Conservation (phyloP, 1,139 yeast species). For the Yamadazyma dendronema region DNA sequence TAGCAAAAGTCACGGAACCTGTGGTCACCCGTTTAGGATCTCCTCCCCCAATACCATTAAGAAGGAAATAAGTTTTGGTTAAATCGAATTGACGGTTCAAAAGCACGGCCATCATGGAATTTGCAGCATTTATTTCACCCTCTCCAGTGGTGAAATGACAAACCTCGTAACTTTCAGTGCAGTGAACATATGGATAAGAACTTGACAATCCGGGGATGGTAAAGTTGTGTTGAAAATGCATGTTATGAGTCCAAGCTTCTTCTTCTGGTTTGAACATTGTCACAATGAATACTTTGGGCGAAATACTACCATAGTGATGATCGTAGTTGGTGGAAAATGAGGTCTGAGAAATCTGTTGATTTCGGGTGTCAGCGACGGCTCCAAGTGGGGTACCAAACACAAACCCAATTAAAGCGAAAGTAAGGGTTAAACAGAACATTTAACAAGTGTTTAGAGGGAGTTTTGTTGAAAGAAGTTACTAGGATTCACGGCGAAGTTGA, state of each 20-base stretch:
- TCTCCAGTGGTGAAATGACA: conserved; percentile 70
- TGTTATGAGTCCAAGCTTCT: conserved; percentile 51
- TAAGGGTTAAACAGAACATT: not conserved
- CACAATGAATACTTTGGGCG: conserved; percentile 54
- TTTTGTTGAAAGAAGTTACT: not conserved
- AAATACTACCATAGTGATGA: conserved; percentile 7
- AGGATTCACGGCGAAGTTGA: no score
- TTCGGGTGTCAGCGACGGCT: no score
- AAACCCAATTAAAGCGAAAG: conserved; percentile 1
- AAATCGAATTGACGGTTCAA: conserved; percentile 57
- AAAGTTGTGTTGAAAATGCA: conserved; percentile 50
- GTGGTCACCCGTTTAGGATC: conserved; percentile 47
- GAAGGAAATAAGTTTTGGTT: conserved; percentile 56
- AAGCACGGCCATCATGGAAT: conserved; percentile 54
- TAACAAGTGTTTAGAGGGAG: not conserved
- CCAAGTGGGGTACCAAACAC: not conserved
- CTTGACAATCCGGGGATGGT: conserved; percentile 68
- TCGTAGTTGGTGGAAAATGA: no score
- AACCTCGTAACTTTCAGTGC: conserved; percentile 50
- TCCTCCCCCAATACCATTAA: conserved; percentile 70
- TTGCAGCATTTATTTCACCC: conserved; percentile 68
- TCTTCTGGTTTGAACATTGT: conserved; percentile 58
- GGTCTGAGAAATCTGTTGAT: no score
- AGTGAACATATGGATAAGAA: conserved; percentile 53
- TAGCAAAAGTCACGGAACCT: conserved; percentile 62